Conservation (phyloP, 2,329 filamentous ascomycete genomes). For the Hypoxylon sp. region DNA sequence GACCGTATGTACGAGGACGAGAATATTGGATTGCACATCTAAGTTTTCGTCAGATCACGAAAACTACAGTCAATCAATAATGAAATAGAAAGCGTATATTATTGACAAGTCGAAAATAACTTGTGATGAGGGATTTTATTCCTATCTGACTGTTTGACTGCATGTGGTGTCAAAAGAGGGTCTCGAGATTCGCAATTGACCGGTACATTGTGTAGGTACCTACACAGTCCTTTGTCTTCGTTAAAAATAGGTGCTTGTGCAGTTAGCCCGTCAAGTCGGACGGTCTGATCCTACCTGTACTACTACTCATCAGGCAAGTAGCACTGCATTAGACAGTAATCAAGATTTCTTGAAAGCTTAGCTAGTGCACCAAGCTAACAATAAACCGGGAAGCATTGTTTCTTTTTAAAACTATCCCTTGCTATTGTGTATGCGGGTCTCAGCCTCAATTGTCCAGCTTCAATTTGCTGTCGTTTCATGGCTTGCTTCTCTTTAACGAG, state of each 20-base stretch:
- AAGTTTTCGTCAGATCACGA: conserved; percentile 8
- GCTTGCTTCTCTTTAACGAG: conserved; percentile 37
- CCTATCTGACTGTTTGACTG: neutral
- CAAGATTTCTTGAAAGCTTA: conserved; percentile 35
- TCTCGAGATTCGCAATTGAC: conserved; percentile 1
- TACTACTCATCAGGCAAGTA: conserved; percentile 10
- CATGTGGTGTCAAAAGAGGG: neutral
- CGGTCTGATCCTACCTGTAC: conserved; percentile 21
- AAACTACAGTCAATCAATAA: neutral
- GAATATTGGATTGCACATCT: conserved; percentile 8
- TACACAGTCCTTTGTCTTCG: conserved; percentile 6
- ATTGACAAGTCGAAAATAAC: neutral
- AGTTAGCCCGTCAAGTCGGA: conserved; percentile 1
- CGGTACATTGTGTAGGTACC: neutral
- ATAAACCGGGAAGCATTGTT: conserved; percentile 24
- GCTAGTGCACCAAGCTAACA: conserved; percentile 27
- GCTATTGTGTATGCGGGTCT: conserved; percentile 37
- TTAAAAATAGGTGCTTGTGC: conserved; percentile 41
- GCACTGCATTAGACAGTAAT: conserved; percentile 24
- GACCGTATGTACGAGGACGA: neutral
- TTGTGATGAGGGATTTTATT: neutral
- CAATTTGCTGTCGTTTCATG: conserved; percentile 39
- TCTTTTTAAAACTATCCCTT: conserved; percentile 40
- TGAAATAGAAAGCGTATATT: neutral
- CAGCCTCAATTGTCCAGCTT: conserved; percentile 37